Conservation (phyloP, 116 monocot species). For the Papilionanthe hybrid region DNA sequence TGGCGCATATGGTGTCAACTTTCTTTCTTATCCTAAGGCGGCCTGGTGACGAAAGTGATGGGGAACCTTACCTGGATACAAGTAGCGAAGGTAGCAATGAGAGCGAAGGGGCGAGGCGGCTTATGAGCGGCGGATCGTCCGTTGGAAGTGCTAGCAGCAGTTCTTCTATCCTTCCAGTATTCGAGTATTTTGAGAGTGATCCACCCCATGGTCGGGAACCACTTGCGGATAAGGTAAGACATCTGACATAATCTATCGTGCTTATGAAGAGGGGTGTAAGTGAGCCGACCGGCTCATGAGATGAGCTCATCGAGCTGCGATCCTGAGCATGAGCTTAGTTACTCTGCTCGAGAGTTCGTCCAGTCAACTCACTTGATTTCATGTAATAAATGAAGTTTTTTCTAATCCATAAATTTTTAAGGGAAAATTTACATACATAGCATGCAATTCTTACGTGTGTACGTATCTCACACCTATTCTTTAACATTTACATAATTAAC, state of each 20-base stretch:
- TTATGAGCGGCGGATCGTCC: conserved; percentile 13
- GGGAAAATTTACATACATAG: no score
- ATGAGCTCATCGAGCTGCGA: no score
- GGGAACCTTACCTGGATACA: conserved; percentile 39
- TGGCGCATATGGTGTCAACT: background rate
- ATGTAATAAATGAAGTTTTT: no score
- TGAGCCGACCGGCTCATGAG: no score
- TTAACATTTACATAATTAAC: no score
- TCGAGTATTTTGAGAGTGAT: conserved; percentile 60
- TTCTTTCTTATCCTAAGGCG: conserved; percentile 23
- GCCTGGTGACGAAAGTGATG: conserved; percentile 53
- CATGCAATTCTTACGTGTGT: no score
- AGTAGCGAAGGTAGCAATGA: conserved; percentile 53
- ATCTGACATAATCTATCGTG: background rate
- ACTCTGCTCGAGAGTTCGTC: no score
- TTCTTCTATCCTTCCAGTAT: conserved; percentile 20
- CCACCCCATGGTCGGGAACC: conserved; percentile 55
- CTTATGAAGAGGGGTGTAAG: background rate
- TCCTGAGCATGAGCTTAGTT: no score
- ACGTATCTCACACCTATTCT: no score
- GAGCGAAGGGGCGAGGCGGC: conserved; percentile 15
- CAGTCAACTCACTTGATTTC: no score
- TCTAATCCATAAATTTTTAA: no score
- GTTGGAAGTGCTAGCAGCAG: conserved; percentile 11
- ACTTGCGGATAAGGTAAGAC: conserved; percentile 44